These are phyloP conservation scores for Gnaphalium uliginosum DNA, from an alignment of 129 eudicot species.

Conservation along the genomic window DNA sequence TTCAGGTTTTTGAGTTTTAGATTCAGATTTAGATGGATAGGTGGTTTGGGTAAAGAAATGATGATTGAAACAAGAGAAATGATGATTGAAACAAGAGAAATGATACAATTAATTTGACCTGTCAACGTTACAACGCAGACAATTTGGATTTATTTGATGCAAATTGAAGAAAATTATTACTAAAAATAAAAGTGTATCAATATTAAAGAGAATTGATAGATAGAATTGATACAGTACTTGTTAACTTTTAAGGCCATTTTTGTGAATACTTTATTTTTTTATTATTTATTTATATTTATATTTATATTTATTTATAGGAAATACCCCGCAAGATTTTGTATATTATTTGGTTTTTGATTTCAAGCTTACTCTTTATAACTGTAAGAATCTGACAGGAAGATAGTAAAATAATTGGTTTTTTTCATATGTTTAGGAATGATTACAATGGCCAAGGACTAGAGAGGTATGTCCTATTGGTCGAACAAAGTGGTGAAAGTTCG, in stretches of 20 bases:
- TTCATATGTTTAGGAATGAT: too few relatives aligned
- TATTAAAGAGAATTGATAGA: background rate
- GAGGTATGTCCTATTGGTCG: too few relatives aligned
- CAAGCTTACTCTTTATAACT: too few relatives aligned
- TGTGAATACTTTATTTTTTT: background rate
- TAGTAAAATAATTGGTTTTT: too few relatives aligned
- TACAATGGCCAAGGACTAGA: too few relatives aligned
- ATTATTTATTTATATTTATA: too few relatives aligned
- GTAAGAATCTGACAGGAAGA: too few relatives aligned
- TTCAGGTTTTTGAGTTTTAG: slow-evolving; percentile 1
- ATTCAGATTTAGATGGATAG: background rate
- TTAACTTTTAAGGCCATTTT: background rate
- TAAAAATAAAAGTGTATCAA: background rate
- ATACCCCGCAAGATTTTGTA: too few relatives aligned
- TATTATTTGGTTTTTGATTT: too few relatives aligned
- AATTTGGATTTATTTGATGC: slow-evolving; percentile 9
- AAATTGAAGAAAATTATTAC: background rate
- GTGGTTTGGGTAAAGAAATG: background rate
- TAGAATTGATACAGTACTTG: background rate
- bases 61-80: slow-evolving; percentile 14
- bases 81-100: slow-evolving; percentile 10
- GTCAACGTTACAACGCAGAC: slow-evolving; percentile 30
- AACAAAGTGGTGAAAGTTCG: too few relatives aligned
- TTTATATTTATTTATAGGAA: too few relatives aligned
- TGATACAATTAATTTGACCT: slow-evolving; percentile 20